Percentiles rank a stretch among this genome's conserved stretches.
phyloP scores from a whole-genome alignment of 345 rosid genomes.

The Linum tenue region DNA sequence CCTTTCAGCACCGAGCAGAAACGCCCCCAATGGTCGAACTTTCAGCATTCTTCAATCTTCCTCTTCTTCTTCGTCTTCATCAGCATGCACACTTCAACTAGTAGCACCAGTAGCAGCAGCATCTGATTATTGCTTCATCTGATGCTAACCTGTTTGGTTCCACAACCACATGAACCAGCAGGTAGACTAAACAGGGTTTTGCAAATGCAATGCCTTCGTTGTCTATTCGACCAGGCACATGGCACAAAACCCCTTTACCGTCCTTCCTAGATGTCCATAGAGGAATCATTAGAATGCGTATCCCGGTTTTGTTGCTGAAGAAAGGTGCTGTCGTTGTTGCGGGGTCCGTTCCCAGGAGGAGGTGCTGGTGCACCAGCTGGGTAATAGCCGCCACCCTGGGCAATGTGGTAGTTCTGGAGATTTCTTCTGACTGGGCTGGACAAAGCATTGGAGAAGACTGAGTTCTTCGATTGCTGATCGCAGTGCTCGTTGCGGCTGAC shows the following conservation, averaged over 20 bases:
- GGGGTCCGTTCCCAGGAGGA: slow-evolving; percentile 27
- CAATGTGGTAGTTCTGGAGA: slow-evolving; percentile 60
- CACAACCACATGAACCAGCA: no score
- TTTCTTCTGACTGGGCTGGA: slow-evolving; percentile 68
- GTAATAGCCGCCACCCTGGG: slow-evolving; percentile 52
- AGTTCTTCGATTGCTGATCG: slow-evolving; percentile 67
- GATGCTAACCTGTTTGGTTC: no score
- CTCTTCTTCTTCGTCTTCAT: no score
- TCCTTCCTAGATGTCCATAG: slow-evolving; percentile 75
- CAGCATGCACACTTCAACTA: no score
- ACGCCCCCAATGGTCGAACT: no score
- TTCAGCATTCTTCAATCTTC: no score
- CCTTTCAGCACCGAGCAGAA: no score
- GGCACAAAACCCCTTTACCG: background rate
- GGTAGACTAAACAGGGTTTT: no score
- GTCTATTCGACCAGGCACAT: no score
- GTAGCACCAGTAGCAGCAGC: no score
- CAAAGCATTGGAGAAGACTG: slow-evolving; percentile 74
- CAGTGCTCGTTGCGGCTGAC: slow-evolving; percentile 45
- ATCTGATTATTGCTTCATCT: no score
- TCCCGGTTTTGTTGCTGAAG: slow-evolving; percentile 53
- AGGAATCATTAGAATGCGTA: slow-evolving; percentile 61
- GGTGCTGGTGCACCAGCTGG: slow-evolving; percentile 31
- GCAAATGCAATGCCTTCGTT: no score
- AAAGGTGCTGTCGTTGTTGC: slow-evolving; percentile 35